Conservation (phyloP, 1,284 basidiomycete species). For the Sanghuangporus sanghuang region DNA sequence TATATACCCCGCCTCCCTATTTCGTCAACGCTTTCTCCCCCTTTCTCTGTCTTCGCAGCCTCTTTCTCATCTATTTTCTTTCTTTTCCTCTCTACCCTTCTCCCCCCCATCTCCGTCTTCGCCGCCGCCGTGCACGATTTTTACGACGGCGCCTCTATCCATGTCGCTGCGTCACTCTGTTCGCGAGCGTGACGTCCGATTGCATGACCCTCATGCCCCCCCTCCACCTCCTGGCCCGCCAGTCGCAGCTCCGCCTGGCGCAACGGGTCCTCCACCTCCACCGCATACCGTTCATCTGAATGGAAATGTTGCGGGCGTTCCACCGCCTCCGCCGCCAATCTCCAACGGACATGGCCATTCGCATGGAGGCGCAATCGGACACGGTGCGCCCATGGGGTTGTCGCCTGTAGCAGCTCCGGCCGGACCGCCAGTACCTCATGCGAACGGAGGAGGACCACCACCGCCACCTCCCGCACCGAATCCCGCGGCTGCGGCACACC, state of each 20-base stretch:
- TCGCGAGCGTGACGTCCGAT: conserved; percentile 59
- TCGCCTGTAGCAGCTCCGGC: conserved; percentile 44
- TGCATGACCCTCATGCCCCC: conserved; percentile 48
- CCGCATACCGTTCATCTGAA: conserved; percentile 43
- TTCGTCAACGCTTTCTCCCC: conserved; percentile 2
- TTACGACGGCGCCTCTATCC: conserved; percentile 19
- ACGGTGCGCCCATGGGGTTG: conserved; percentile 27
- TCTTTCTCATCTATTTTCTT: conserved; percentile 31
- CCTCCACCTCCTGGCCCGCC: conserved; percentile 18
- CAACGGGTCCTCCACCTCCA: conserved; percentile 28
- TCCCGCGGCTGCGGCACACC: conserved; percentile 19
- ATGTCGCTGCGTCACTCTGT: conserved; percentile 63
- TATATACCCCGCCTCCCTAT: conserved; percentile 4
- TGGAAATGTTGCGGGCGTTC: conserved; percentile 38
- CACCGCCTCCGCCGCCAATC: conserved; percentile 21
- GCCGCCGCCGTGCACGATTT: conserved; percentile 26
- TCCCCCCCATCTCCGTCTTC: conserved; percentile 20
- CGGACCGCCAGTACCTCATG: conserved; percentile 5
- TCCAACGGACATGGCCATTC: conserved; percentile 23
- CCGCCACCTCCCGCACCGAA: background rate
- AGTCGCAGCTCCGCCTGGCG: background rate
- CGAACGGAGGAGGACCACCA: background rate
- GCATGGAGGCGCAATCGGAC: conserved; percentile 22
- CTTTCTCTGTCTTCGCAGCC: background rate
- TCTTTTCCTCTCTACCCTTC: conserved; percentile 22